Evolutionary conservation across 1,284 basidiomycete genomes (phyloP).

Genomic region (Sporisorium sorghi): DNA sequence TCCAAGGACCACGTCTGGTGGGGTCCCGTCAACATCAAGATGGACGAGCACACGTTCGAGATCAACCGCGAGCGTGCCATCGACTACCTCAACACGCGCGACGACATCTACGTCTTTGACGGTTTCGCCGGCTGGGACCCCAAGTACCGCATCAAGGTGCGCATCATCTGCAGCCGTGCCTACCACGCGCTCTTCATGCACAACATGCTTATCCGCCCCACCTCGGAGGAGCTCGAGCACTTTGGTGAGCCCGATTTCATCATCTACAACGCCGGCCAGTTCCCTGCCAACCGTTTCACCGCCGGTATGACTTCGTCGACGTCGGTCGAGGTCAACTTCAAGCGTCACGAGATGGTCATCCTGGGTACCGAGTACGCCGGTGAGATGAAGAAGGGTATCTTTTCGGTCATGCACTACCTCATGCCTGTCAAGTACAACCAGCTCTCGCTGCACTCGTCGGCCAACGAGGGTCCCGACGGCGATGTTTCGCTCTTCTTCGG

Average conservation of each 20-base stretch:
- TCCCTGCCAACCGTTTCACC: constrained; percentile 99
- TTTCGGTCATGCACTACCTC: constrained; percentile 99
- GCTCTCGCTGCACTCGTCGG: constrained; percentile 98
- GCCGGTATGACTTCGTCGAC: constrained; percentile 99
- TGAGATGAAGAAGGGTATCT: constrained; percentile 99
- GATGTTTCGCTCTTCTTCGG: constrained; percentile 99
- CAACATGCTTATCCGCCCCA: constrained; percentile 96
- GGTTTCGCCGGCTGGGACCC: constrained; percentile 98
- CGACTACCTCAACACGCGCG: constrained; percentile 95
- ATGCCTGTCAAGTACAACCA: constrained; percentile 99
- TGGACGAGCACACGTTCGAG: constrained; percentile 97
- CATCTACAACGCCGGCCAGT: constrained; percentile 99
- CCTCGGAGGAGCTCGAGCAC: constrained; percentile 89
- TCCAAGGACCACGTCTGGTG: constrained; percentile 99
- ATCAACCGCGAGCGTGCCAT: constrained; percentile 99
- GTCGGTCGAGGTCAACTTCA: constrained; percentile 99
- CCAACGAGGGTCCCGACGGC: constrained; percentile 90
- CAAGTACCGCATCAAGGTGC: constrained; percentile 99
- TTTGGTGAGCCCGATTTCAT: constrained; percentile 99
- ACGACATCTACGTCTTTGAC: constrained; percentile 99
- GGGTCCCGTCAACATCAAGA: constrained; percentile 99
- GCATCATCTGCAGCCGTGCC: constrained; percentile 96
- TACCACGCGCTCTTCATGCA: constrained; percentile 99
- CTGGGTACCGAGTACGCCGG: constrained; percentile 99
- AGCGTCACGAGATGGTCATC: constrained; percentile 99